Percentiles rank a stretch among this genome's conserved stretches.
Conservation (phyloP, 495 filamentous ascomycete species). For the Beverwykella pulmonaria region DNA sequence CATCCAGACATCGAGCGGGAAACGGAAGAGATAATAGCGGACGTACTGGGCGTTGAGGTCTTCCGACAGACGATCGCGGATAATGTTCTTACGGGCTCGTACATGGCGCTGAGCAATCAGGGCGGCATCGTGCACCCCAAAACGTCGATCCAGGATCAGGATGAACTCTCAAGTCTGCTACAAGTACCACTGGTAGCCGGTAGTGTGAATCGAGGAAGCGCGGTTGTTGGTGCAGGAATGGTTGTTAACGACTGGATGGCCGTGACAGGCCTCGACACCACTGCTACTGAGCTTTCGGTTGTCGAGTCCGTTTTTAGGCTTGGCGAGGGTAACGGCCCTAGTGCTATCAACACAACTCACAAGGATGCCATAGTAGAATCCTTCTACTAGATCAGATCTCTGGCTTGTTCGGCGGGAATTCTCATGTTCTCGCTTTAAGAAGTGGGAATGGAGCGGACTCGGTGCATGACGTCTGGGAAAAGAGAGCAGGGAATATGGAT, state of each 20-base stretch:
- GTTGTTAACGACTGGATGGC: slow-evolving; percentile 99
- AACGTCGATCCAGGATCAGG: slow-evolving; percentile 94
- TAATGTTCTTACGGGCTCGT: slow-evolving; percentile 92
- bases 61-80: slow-evolving; percentile 97
- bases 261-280: slow-evolving; percentile 92
- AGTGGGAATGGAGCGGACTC: slow-evolving; percentile 5
- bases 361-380: slow-evolving; percentile 99
- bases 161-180: slow-evolving; percentile 89
- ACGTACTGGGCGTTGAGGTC: slow-evolving; percentile 95
- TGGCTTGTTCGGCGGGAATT: not conserved
- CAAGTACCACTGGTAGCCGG: slow-evolving; percentile 96
- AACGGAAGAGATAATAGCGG: slow-evolving; percentile 68
- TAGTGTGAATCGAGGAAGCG: slow-evolving; percentile 84
- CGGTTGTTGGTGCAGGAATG: slow-evolving; percentile 97
- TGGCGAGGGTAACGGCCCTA: slow-evolving; percentile 80
- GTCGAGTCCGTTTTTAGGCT: slow-evolving; percentile 93
- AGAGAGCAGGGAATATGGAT: slow-evolving; percentile 11
- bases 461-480: slow-evolving; percentile 38
- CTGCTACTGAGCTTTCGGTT: slow-evolving; percentile 93
- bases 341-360: slow-evolving; percentile 72
- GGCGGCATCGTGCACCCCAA: slow-evolving; percentile 97
- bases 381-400: slow-evolving; percentile 71
- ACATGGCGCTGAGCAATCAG: slow-evolving; percentile 95
- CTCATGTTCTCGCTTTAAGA: not conserved
- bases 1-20: slow-evolving; percentile 97